Percentiles rank a stretch among this genome's conserved stretches.
Conservation (phyloP, 2,329 filamentous ascomycete species). For the Incumbomyces lentus region DNA sequence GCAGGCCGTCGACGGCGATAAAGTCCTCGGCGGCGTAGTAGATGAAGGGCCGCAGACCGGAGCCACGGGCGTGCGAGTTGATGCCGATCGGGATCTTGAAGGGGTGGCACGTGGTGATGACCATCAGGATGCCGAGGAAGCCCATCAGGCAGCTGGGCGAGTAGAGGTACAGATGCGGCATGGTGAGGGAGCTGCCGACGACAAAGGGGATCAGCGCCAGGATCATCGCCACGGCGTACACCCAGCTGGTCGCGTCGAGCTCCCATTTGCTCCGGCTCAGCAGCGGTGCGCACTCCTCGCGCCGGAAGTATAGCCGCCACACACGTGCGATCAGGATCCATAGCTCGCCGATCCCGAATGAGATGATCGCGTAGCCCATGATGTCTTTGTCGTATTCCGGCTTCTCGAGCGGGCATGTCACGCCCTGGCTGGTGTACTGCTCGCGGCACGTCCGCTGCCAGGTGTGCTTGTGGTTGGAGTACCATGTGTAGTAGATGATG, state of each 20-base stretch:
- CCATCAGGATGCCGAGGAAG: constrained; percentile 12
- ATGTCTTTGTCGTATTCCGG: constrained; percentile 12
- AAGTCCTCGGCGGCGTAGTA: constrained; percentile 15
- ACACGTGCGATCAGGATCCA: constrained; percentile 12
- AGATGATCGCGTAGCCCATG: constrained; percentile 16
- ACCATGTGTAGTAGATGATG: constrained; percentile 15
- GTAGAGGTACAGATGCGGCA: constrained; percentile 11
- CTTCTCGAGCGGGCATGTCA: constrained; percentile 7
- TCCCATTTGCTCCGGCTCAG: constrained; percentile 9
- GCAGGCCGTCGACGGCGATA: constrained; percentile 12
- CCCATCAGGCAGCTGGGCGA: constrained; percentile 12
- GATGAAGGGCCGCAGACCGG: constrained; percentile 12
- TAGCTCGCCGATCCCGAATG: constrained; percentile 10
- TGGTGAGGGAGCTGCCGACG: constrained; percentile 6
- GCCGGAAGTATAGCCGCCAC: constrained; percentile 6
- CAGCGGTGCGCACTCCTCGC: constrained; percentile 10
- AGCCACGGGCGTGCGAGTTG: constrained; percentile 12
- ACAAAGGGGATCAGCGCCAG: constrained; percentile 12
- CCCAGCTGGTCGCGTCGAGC: constrained; percentile 12
- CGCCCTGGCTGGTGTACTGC: not conserved
- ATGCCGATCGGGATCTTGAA: constrained; percentile 13
- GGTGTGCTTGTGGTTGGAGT: constrained; percentile 6
- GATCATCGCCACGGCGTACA: constrained; percentile 12
- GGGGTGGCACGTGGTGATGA: constrained; percentile 9
- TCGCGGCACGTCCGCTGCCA: constrained; percentile 9